Evolutionary conservation across 768 basidiomycete genomes (phyloP), one percentile per base, ranked within the genome.

Genomic region (Lactifluus subvellereus): DNA sequence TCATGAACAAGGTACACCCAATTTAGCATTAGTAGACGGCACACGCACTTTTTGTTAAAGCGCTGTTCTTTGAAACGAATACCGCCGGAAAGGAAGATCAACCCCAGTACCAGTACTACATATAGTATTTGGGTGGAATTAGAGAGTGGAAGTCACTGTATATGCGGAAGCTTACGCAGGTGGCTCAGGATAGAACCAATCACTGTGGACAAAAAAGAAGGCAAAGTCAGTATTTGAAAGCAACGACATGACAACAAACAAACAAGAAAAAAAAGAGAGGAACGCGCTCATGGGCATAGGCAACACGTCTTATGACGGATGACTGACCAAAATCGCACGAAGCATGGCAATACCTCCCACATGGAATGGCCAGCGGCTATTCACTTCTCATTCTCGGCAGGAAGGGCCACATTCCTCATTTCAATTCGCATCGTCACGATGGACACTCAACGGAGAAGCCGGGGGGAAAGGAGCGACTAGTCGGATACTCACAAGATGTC

Each of bases 41-140:
- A 64, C 54, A 77, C 88, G 70, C 66, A 89, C 89, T 85, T 45
- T 45, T 80, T 74, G 53, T 85, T 85, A 68, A 91, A 89, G 1
- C 86, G 89, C 74, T 92, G 91, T 67, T 91, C 87, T 20, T 86
- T 87, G 70, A 84, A 92, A 67, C 82, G 82, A 55, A 85, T 75
- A 20, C 91, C 91, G 59, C 90, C 91, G 22, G 88, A 89, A 67
- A 93, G 91, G 76, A 93, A 93, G 70, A 90, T 91, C 91, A 94
- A 91, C 54, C 91, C 91, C 33, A 94, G 79, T 18, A 94, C 85
- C 55, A 94, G 79, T 38, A 92, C 87, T 89, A 53, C 16, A 22
- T 54, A 56, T 47, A 27, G 9, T n/a, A n/a, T n/a, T 61, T 20
- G 64, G 66, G 67, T 48, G 27, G 13, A 58, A 37, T 47, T 16